Percentiles rank a stretch among this genome's conserved stretches.
phyloP scores from a whole-genome alignment of 2,329 filamentous ascomycete species.

The Xylaria sp. region DNA sequence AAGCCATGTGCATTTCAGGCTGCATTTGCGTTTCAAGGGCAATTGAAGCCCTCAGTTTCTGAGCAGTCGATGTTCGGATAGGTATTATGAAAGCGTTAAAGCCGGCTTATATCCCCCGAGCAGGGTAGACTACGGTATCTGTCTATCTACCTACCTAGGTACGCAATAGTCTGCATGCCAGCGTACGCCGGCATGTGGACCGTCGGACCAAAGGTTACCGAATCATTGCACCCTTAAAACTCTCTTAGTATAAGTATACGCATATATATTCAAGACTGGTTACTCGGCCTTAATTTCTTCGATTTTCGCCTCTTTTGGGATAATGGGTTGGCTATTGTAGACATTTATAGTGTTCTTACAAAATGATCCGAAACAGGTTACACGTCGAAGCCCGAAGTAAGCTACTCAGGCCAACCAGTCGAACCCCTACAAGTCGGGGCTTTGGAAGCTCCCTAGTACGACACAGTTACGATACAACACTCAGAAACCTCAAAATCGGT shows the following conservation, averaged over 20 bases:
- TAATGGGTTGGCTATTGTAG: background rate
- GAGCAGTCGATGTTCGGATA: no score
- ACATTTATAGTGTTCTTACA: background rate
- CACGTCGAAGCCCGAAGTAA: constrained; percentile 15
- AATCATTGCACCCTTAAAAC: background rate
- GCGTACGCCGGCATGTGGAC: background rate
- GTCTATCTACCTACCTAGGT: no score
- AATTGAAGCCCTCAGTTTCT: background rate
- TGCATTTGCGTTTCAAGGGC: background rate
- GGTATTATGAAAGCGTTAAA: constrained; percentile 20
- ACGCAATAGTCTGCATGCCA: background rate
- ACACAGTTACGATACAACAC: constrained; percentile 48
- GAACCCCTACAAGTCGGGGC: constrained; percentile 27
- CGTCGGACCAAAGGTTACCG: background rate
- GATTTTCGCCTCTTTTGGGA: background rate
- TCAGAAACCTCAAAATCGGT: constrained; percentile 53
- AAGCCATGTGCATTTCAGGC: background rate
- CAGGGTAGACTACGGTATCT: no score
- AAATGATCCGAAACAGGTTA: constrained; percentile 20
- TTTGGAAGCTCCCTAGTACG: constrained; percentile 40
- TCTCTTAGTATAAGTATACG: background rate
- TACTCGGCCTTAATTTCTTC: background rate
- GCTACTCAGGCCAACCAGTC: constrained; percentile 20
- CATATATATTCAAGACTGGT: background rate
- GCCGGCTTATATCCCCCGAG: constrained; percentile 34